phyloP scores from a whole-genome alignment of 208 protist species.

The Wallacemonas sp. region DNA sequence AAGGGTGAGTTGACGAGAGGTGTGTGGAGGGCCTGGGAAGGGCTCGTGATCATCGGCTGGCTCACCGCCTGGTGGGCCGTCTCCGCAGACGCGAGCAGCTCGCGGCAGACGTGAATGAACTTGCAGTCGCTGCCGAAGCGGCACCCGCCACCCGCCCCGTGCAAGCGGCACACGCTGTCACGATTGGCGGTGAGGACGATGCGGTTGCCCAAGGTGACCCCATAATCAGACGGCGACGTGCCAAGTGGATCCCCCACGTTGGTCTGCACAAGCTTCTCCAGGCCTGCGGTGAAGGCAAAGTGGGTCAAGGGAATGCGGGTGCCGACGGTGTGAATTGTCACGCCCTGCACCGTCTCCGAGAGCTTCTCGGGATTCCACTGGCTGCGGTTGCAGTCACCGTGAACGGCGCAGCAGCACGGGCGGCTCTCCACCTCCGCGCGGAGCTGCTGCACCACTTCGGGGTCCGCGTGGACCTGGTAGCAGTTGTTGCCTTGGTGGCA shows the following conservation, averaged over 20 bases:
- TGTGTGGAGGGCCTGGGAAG: neutral
- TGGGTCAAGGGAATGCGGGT: constrained; percentile 28
- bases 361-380: constrained; percentile 24
- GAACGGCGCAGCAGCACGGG: constrained; percentile 46
- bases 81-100: constrained; percentile 21
- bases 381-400: constrained; percentile 44
- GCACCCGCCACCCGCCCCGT: constrained; percentile 38
- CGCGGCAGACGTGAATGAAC: constrained; percentile 60
- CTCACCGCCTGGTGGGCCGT: neutral
- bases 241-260: constrained; percentile 8
- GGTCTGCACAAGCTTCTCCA: constrained; percentile 29
- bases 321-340: constrained; percentile 3
- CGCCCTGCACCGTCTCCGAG: constrained; percentile 13
- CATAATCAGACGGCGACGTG: neutral
- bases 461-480: constrained; percentile 59
- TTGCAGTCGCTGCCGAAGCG: constrained; percentile 64
- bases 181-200: constrained; percentile 20
- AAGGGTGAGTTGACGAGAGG: neutral
- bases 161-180: constrained; percentile 35
- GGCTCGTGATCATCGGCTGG: neutral
- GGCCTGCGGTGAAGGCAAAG: constrained; percentile 45
- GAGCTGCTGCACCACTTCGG: constrained; percentile 38
- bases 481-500: constrained; percentile 54
- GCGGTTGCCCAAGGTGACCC: constrained; percentile 9
- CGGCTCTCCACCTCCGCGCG: constrained; percentile 30